Evolutionary conservation across 345 rosid genomes (phyloP).

Genomic region (Kandelia obovata): DNA sequence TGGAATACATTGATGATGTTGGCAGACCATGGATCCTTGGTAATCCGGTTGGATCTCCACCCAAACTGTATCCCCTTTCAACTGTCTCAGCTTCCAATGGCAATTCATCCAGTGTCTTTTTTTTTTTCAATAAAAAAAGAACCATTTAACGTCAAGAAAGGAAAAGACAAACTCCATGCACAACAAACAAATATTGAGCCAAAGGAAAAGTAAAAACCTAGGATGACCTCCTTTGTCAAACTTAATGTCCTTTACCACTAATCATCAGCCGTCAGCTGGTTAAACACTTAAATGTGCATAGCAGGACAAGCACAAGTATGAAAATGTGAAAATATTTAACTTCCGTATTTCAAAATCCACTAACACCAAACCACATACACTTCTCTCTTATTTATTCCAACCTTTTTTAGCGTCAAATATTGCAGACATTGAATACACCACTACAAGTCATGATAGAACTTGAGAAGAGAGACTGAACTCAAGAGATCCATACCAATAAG

Average conservation of each 20-base stretch:
- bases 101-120: slow-evolving; percentile 86
- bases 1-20: slow-evolving; percentile 51
- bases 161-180: neutral
- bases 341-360: neutral
- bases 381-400: too few species aligned
- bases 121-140: too few species aligned
- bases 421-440: neutral
- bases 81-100: slow-evolving; percentile 88
- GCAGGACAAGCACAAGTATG: neutral
- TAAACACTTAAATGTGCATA: neutral
- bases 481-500: neutral
- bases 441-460: neutral
- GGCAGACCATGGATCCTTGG: slow-evolving; percentile 79
- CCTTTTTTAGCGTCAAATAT: neutral
- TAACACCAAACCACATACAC: too few species aligned
- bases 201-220: neutral
- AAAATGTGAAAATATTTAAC: neutral
- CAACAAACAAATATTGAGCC: neutral
- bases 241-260: neutral
- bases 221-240: neutral
- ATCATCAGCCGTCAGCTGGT: neutral
- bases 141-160: too few species aligned
- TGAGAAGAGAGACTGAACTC: neutral
- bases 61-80: slow-evolving; percentile 71
- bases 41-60: slow-evolving; percentile 63